These are phyloP conservation scores for Leccinum obscurum DNA, from an alignment of 768 basidiomycete genomes.

Conservation along the genomic window DNA sequence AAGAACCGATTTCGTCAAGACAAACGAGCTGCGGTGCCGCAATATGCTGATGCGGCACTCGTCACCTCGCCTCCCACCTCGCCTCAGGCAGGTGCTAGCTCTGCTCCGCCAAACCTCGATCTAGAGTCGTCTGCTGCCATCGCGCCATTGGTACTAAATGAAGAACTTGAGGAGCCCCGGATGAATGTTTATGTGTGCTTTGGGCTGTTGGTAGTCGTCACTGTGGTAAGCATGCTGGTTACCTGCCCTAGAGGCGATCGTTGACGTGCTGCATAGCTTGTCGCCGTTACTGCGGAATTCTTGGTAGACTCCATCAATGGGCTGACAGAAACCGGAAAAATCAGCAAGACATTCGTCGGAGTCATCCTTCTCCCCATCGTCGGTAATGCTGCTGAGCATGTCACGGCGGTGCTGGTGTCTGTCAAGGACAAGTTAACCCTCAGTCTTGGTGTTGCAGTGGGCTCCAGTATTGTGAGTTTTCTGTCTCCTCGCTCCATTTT, in stretches of 20 bases:
- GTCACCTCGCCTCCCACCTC: conserved; percentile 8
- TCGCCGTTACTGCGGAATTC: conserved; percentile 58
- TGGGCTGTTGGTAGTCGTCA: conserved; percentile 53
- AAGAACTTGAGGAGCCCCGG: conserved; percentile 45
- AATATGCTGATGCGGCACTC: conserved; percentile 5
- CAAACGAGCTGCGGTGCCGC: conserved; percentile 7
- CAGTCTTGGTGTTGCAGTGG: conserved; percentile 87
- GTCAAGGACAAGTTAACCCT: conserved; percentile 88
- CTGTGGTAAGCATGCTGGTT: conserved; percentile 48
- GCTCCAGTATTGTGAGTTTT: conserved; percentile 70
- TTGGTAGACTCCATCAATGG: conserved; percentile 84
- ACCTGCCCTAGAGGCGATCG: background rate
- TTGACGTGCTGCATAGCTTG: conserved; percentile 36
- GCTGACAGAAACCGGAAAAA: conserved; percentile 52
- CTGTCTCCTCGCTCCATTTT: background rate
- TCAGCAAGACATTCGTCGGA: conserved; percentile 83
- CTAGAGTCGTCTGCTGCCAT: conserved; percentile 9
- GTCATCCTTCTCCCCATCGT: conserved; percentile 89
- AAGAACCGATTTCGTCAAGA: conserved; percentile 20
- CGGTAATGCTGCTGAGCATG: conserved; percentile 89
- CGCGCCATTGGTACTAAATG: conserved; percentile 5
- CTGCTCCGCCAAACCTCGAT: conserved; percentile 4
- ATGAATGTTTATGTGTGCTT: conserved; percentile 58
- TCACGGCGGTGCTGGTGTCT: conserved; percentile 88
- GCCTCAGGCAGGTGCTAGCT: background rate